Evolutionary conservation across 2,329 filamentous ascomycete species (phyloP), one percentile per base, ranked within the genome.

Genomic region (Stenocarpella maydis): DNA sequence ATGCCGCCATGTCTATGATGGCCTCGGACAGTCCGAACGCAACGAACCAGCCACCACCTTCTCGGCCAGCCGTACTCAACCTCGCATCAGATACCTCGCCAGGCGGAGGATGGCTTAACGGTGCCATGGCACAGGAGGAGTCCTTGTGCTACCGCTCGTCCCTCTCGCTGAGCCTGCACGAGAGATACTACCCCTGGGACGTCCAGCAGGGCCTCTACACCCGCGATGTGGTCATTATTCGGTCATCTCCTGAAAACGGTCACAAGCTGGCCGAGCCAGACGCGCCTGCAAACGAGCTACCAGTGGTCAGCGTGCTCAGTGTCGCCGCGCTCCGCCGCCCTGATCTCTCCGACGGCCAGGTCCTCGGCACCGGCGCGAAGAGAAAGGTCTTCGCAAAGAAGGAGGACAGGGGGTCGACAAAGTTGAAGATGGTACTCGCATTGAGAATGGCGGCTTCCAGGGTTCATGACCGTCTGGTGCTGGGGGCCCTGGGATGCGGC

Each of bases 401-500:
- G 0, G 74, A 73, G 1, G 85, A 88, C 69, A 80, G 85, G 19
- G 78, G 84, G 0, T 72, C 86, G 37, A 91, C 86, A 74, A 88
- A 87, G 77, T 79, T 83, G 49, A 91, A 91, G 76, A 91, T 92
- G 81, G 80, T 88, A 37, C 75, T 90, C n/a, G 82, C 84, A 19
- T 77, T 92, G 60, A 82, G 90, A 6, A 84, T 89, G 67, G 88
- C 89, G 1, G 89, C 85, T 28, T 76, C 75, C 9, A 82, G 86
- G 31, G 82, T 82, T 1, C 89, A 91, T 74, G 81, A 84, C 43
- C 81, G 84, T 72, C 78, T 93, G 15, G 87, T 93, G 7, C 81
- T 93, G 1, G 90, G 91, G 0, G 90, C 91, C 0, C 76, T 93
- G 58, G 91, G 91, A 0, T 93, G 91, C 74, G 91, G 90, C 7